Conservation (phyloP, 2,329 filamentous ascomycete genomes). For the Aspergillus sp. region DNA sequence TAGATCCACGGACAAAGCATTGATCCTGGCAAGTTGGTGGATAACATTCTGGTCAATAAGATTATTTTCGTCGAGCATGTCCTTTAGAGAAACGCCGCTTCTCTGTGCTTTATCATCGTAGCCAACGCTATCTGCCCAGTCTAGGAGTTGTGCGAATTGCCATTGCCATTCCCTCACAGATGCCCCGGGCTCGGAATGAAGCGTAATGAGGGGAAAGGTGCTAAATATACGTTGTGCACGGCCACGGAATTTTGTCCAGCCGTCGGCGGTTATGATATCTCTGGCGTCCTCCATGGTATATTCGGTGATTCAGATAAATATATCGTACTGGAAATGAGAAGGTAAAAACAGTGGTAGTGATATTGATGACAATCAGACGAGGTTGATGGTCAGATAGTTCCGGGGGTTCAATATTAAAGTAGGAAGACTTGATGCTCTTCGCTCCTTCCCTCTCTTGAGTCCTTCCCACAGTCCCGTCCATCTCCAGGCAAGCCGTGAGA, state of each 20-base stretch:
- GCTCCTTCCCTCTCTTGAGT: too few relatives aligned
- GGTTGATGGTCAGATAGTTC: too few relatives aligned
- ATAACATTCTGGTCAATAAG: not conserved
- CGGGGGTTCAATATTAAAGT: too few relatives aligned
- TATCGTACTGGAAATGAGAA: too few relatives aligned
- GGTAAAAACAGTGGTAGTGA: too few relatives aligned
- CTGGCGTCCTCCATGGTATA: not conserved
- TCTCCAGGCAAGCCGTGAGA: too few relatives aligned
- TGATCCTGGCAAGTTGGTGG: not conserved
- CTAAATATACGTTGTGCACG: not conserved
- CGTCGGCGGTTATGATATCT: not conserved
- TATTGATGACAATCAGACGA: too few relatives aligned
- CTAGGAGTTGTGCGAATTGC: not conserved
- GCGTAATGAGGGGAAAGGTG: not conserved
- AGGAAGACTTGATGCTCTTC: too few relatives aligned
- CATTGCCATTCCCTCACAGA: not conserved
- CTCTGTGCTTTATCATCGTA: not conserved
- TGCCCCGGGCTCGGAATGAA: not conserved
- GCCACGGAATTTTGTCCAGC: not conserved
- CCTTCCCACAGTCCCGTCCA: too few relatives aligned
- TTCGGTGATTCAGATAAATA: not conserved
- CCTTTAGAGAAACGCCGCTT: not conserved
- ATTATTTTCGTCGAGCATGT: not conserved
- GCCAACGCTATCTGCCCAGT: not conserved
- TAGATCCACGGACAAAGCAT: not conserved